Conservation (phyloP, 2,329 filamentous ascomycete genomes). For the Drechslerella coelobrocha region DNA sequence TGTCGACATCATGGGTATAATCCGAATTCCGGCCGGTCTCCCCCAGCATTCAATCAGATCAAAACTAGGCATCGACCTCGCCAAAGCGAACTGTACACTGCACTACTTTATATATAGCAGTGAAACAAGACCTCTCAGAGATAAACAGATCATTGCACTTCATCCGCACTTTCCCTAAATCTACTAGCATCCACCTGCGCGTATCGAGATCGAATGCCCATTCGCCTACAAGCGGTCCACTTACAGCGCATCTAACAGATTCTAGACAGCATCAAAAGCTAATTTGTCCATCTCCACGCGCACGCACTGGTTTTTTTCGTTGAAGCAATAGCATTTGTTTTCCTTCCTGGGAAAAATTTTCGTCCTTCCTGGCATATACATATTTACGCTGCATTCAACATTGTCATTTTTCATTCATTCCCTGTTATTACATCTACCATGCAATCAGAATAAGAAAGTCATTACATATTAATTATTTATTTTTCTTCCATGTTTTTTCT, state of each 20-base stretch:
- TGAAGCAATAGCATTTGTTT: too few species aligned
- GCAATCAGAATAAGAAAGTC: conserved; percentile 13
- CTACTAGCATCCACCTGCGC: background rate
- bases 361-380: too few species aligned
- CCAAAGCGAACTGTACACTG: conserved; percentile 9
- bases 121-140: conserved; percentile 49
- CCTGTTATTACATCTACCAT: background rate
- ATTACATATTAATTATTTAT: conserved; percentile 18
- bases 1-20: too few species aligned
- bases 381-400: too few species aligned
- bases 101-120: conserved; percentile 50
- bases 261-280: background rate
- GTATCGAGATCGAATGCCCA: conserved; percentile 21
- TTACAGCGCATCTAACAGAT: conserved; percentile 6
- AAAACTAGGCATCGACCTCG: background rate
- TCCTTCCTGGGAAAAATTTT: too few species aligned
- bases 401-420: too few species aligned
- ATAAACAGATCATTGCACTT: conserved; percentile 49
- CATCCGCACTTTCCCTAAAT: conserved; percentile 39
- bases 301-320: background rate
- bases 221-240: conserved; percentile 9
- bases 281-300: background rate
- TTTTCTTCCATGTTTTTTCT: conserved; percentile 21
- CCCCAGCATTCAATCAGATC: too few species aligned
- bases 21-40: too few species aligned